Percentiles rank a stretch among this genome's conserved stretches.
Evolutionary conservation across 2,329 filamentous ascomycete species (phyloP).

Genomic region (Diaporthe sp.): DNA sequence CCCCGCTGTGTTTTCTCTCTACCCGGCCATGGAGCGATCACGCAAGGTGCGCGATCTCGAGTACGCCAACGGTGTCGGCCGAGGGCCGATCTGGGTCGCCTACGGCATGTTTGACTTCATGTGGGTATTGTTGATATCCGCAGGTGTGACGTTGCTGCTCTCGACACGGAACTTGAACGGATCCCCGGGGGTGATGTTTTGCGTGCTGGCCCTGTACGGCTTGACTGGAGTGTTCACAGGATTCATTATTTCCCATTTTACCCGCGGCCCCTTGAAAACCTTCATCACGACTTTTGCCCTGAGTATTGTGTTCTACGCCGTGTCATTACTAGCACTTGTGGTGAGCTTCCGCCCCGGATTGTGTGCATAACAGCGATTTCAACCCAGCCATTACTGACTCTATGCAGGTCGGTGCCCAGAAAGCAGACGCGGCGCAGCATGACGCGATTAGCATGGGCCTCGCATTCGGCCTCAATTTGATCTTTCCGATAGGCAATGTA

Average conservation of each 20-base stretch:
- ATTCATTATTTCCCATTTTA: neutral
- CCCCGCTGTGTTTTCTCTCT: neutral
- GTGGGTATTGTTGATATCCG: neutral
- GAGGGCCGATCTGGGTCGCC: neutral
- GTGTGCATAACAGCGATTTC: neutral
- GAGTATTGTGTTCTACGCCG: neutral
- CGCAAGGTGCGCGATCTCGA: neutral
- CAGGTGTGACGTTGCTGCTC: neutral
- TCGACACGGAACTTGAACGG: neutral
- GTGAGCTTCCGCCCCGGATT: neutral
- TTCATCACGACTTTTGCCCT: neutral
- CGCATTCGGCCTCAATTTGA: neutral
- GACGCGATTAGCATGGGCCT: neutral
- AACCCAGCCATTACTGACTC: neutral
- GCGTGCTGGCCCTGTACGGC: neutral
- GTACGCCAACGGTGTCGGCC: neutral
- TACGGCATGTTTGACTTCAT: neutral
- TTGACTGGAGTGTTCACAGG: conserved; percentile 5
- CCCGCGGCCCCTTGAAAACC: neutral
- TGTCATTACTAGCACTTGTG: neutral
- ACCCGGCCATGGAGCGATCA: conserved; percentile 5
- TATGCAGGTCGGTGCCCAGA: neutral
- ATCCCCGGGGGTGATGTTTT: neutral
- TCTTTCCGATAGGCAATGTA: neutral
- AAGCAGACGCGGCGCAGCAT: neutral